Evolutionary conservation across 2,329 filamentous ascomycete species (phyloP).

Genomic region (Ascochyta viciae-villosae): DNA sequence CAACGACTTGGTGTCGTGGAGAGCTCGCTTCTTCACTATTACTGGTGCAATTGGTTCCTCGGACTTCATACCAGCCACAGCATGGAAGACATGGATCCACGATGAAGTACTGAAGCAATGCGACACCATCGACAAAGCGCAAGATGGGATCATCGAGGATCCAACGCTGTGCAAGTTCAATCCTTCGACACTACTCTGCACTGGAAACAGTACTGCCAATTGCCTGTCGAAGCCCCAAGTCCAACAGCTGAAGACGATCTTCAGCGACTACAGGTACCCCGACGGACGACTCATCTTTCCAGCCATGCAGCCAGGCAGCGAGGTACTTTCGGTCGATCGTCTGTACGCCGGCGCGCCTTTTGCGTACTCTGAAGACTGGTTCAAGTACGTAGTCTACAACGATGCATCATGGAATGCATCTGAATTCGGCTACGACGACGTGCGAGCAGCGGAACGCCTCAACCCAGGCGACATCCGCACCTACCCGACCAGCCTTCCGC

Average conservation of each 20-base stretch:
- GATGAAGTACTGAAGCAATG: conserved; percentile 57
- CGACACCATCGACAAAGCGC: conserved; percentile 56
- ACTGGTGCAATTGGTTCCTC: conserved; percentile 30
- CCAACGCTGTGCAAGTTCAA: conserved; percentile 47
- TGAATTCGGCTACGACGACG: conserved; percentile 18
- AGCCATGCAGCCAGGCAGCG: conserved; percentile 56
- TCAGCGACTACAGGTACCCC: conserved; percentile 50
- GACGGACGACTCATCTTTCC: conserved; percentile 57
- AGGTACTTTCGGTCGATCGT: conserved; percentile 48
- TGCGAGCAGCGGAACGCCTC: conserved; percentile 40
- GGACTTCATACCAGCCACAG: conserved; percentile 27
- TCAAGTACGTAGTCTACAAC: conserved; percentile 53
- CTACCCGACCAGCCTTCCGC: conserved; percentile 43
- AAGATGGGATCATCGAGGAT: conserved; percentile 58
- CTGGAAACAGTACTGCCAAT: conserved; percentile 26
- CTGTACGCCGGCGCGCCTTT: conserved; percentile 50
- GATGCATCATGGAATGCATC: conserved; percentile 42
- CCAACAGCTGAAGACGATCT: conserved; percentile 52
- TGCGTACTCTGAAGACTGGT: conserved; percentile 52
- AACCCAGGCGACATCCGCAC: conserved; percentile 49
- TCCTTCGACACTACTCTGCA: conserved; percentile 49
- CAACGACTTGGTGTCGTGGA: conserved; percentile 39
- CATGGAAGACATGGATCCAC: conserved; percentile 48
- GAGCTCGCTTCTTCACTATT: conserved; percentile 41
- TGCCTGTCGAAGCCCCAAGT: conserved; percentile 55